phyloP scores from a whole-genome alignment of 2,329 filamentous ascomycete genomes.

The Cytospora paraplurivora region DNA sequence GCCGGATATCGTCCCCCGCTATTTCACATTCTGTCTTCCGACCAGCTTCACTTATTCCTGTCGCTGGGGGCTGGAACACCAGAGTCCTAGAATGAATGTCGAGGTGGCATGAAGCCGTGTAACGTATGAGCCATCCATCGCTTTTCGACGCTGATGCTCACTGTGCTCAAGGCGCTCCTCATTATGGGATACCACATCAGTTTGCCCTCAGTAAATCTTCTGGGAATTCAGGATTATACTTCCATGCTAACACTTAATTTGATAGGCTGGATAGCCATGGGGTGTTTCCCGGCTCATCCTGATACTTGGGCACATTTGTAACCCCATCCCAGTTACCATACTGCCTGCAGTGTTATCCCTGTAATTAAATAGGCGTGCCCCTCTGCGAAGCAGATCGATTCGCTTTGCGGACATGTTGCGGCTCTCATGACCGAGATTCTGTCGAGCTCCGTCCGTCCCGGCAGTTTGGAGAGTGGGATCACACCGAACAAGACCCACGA shows the following conservation, averaged over 20 bases:
- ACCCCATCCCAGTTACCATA: background rate
- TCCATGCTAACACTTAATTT: background rate
- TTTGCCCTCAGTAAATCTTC: background rate
- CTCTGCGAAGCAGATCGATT: background rate
- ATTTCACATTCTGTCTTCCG: background rate
- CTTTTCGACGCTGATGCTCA: background rate
- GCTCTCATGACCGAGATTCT: conserved; percentile 6
- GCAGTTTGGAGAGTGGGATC: background rate
- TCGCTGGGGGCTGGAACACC: background rate
- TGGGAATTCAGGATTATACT: background rate
- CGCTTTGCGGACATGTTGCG: conserved; percentile 1
- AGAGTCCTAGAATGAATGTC: background rate
- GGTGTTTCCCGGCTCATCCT: background rate
- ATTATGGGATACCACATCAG: background rate
- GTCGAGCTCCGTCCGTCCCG: conserved; percentile 12
- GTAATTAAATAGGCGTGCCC: background rate
- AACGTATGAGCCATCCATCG: background rate
- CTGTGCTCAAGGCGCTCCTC: background rate
- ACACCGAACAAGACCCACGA: background rate
- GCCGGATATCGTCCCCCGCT: no score
- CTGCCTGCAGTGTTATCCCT: background rate
- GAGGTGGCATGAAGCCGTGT: background rate
- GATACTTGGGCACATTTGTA: background rate
- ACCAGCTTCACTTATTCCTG: background rate
- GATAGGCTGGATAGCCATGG: background rate